Base-by-base conservation (phyloP, 2,329 filamentous ascomycete genomes). In the Neonectria neomacrospora region DNA sequence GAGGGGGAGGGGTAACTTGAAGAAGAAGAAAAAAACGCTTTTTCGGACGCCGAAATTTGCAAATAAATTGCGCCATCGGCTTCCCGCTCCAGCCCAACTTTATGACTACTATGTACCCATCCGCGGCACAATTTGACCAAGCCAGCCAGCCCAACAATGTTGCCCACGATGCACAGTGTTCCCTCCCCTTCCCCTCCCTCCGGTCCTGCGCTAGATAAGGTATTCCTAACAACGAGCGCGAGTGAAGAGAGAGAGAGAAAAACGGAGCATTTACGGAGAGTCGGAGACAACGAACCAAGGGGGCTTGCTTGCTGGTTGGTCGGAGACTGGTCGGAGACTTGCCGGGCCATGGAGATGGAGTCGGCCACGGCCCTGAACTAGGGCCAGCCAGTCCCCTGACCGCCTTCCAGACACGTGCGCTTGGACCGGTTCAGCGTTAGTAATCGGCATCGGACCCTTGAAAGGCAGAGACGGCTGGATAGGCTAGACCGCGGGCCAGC, bases 1-100 rank as follows among this genome's bases (percentile, higher is more conserved):
- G 70, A 73, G 70, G 70, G 70, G 60, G 70, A 73, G 70, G 68
- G 70, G 70, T 62, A 71, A 65, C n/a, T n/a, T n/a, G n/a, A n/a
- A n/a, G n/a, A n/a, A 41, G 69, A 23, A 58, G 23, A 62, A 71
- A 67, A 67, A 42, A 16, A 32, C 48, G 59, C 56, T 64, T 60
- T 60, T 59, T 69, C 65, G 67, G 67, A 59, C 53, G 55, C 67
- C 67, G 67, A 69, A 69, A 67, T 66, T 69, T 66, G 51, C 65
- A 52, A n/a, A 48, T 57, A 60, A 67, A 73, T 73, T 73, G 71
- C 71, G 71, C 71, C 71, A 73, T 73, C 71, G 69, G 44, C 61
- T 51, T 64, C 41, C 59, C 62, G 63, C 61, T 61, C 45, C 45
- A 53, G 53, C 53, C 53, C 53, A 44, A 45, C 37, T 41, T 10